These are phyloP conservation scores for Quercus engelmannii DNA, from an alignment of 306 rosid genomes.

Conservation along the genomic window DNA sequence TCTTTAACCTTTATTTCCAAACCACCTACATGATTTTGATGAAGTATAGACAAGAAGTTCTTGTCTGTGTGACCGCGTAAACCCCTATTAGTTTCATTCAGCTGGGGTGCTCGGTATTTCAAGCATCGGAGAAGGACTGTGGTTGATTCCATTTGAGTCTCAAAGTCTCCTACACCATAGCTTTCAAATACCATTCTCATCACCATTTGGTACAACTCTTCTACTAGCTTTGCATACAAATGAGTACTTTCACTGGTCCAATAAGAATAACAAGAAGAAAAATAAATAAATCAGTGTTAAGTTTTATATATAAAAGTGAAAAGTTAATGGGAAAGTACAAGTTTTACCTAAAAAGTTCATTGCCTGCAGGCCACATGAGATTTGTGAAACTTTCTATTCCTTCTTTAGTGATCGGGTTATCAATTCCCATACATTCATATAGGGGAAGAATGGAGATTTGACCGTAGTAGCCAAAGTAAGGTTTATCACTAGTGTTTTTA, in stretches of 20 bases:
- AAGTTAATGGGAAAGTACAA: background rate
- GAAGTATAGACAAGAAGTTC: conserved; percentile 43
- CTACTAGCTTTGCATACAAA: conserved; percentile 38
- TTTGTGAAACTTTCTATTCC: conserved; percentile 24
- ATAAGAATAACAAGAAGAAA: background rate
- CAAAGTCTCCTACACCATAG: conserved; percentile 35
- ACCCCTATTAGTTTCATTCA: conserved; percentile 22
- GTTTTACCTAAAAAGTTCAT: conserved; percentile 31
- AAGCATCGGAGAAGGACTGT: conserved; percentile 32
- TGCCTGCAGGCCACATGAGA: conserved; percentile 46
- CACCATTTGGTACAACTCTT: conserved; percentile 36
- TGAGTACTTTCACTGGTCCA: conserved; percentile 18
- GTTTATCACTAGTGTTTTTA: conserved; percentile 39
- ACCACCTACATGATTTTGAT: conserved; percentile 35
- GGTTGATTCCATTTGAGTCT: conserved; percentile 21
- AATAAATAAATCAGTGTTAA: background rate
- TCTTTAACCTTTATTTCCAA: conserved; percentile 32
- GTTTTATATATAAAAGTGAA: background rate
- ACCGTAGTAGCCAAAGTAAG: conserved; percentile 40
- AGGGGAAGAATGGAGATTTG: conserved; percentile 34
- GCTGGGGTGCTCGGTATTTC: conserved; percentile 30
- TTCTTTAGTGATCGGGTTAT: conserved; percentile 23
- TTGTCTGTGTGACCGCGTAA: conserved; percentile 43
- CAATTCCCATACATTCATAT: conserved; percentile 48
- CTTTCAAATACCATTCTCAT: conserved; percentile 43